Evolutionary conservation across 2,329 filamentous ascomycete genomes (phyloP).

Genomic region (Oidium heveae): DNA sequence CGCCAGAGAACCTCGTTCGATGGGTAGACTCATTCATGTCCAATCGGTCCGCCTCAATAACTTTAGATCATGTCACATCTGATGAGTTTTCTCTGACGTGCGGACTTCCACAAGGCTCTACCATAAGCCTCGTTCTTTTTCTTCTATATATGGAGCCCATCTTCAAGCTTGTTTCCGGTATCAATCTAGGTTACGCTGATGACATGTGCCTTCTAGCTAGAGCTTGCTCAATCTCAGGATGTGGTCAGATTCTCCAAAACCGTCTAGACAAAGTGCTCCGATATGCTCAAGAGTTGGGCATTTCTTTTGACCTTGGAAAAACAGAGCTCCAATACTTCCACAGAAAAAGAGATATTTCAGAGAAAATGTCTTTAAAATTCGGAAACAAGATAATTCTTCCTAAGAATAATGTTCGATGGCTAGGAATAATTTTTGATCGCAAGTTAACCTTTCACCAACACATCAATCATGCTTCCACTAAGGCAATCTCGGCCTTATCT

Average conservation of each 20-base stretch:
- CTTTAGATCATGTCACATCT: background rate
- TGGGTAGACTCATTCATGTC: background rate
- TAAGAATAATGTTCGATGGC: background rate
- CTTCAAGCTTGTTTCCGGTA: background rate
- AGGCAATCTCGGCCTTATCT: too few species aligned
- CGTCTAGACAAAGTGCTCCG: background rate
- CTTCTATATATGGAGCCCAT: background rate
- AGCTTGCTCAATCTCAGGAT: background rate
- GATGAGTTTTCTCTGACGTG: background rate
- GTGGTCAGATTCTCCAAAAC: background rate
- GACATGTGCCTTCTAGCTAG: background rate
- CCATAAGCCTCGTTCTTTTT: background rate
- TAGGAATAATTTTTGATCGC: too few species aligned
- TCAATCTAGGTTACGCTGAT: background rate
- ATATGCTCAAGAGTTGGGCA: background rate
- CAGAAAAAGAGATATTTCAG: background rate
- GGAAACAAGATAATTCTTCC: background rate
- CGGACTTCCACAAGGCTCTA: background rate
- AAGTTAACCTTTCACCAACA: too few species aligned
- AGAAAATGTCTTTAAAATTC: background rate
- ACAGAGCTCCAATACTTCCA: background rate
- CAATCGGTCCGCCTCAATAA: background rate
- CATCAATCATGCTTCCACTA: too few species aligned
- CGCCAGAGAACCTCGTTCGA: background rate
- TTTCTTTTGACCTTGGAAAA: background rate